Conservation (phyloP, 306 rosid species). For the Hippophae tibetana region DNA sequence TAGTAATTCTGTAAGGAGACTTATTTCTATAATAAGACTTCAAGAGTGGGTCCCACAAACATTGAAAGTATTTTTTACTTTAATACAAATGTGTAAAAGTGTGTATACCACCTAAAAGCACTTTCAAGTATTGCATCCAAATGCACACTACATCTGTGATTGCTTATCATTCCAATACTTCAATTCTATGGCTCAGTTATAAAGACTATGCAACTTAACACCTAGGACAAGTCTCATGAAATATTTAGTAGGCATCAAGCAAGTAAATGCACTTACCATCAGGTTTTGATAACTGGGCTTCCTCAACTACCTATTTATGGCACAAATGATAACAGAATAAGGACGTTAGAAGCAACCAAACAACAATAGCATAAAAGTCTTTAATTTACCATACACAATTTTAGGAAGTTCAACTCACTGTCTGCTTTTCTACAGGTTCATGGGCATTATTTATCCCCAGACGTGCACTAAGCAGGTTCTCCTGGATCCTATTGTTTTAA, state of each 20-base stretch:
- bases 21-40: no score
- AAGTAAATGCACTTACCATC: slow-evolving; percentile 45
- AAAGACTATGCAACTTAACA: background rate
- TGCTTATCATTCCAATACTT: background rate
- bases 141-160: no score
- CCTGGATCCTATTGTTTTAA: slow-evolving; percentile 45
- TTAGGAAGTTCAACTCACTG: slow-evolving; percentile 40
- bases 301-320: slow-evolving; percentile 49
- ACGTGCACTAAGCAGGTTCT: slow-evolving; percentile 26
- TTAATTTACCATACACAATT: slow-evolving; percentile 8
- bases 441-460: slow-evolving; percentile 30
- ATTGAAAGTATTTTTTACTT: no score
- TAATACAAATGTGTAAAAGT: no score
- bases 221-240: background rate
- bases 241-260: background rate
- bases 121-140: no score
- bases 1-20: no score
- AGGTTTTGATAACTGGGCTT: slow-evolving; percentile 35
- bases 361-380: slow-evolving; percentile 16
- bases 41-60: no score
- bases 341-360: slow-evolving; percentile 16
- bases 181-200: background rate
- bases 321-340: slow-evolving; percentile 19
- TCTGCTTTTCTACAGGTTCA: slow-evolving; percentile 37
- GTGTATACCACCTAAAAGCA: no score